Evolutionary conservation across 2,329 filamentous ascomycete genomes (phyloP), one percentile per base, ranked within the genome.

Genomic region (Paracoccidioides brasiliensis): DNA sequence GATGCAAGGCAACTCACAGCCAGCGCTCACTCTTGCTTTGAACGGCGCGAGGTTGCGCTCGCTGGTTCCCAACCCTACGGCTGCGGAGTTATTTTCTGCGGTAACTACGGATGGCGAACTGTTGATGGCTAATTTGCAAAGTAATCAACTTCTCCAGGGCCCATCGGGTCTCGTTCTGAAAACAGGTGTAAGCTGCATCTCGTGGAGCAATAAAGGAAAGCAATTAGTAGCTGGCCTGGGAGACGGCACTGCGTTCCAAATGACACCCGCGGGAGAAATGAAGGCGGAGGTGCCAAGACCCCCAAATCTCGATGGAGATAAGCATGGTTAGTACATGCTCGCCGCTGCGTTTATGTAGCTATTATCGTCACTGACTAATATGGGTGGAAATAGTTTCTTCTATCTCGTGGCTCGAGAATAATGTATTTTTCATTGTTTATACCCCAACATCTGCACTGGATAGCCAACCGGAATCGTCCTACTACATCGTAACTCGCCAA

Each of bases 201-300:
- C 87, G 55, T 98, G 94, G 93, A 98, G 93, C 69, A 85, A 82
- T 58, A 88, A 85, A 67, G 93, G 93, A 49, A 98, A 95, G 69
- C 91, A 97, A 67, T 76, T 98, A 45, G 84, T 95, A 46, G 90
- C 88, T 61, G 93, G 94, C 14, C 76, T 93, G 62, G 83, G 78
- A 5, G 82, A 96, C 70, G 93, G 93, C 56, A 84, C 83, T 10
- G 83, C 86, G 53, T 80, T 80, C 55, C 90, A 96, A 69, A 85
- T 97, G 80, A 89, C 87, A 6, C 88, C 86, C 0, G 81, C 88
- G 63, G 91, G 91, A 49, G 79, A 79, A 43, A 77, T 80, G 33
- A 93, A 91, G 71, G 90, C 79, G 40, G 78, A 84, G 53, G 87
- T 98, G 49, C 89, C 90, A 30, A 81, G 82, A 57, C 88, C 91